Evolutionary conservation across 768 basidiomycete species (phyloP).

Genomic region (Trichaptum fuscoviolaceum): DNA sequence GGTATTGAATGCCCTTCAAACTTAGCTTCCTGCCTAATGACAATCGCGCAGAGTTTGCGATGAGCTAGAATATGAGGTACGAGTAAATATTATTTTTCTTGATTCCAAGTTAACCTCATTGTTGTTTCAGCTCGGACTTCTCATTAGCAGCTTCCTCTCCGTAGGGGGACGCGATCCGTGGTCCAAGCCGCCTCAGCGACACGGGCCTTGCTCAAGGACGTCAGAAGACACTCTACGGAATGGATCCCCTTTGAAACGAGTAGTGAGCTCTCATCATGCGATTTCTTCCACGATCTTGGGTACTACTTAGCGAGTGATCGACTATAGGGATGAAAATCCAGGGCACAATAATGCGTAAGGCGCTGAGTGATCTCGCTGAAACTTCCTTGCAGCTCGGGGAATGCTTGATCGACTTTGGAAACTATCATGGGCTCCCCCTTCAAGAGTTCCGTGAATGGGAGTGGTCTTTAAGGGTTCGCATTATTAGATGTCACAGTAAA

Average conservation of each 20-base stretch:
- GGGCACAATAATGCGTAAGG: neutral
- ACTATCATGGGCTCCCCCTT: neutral
- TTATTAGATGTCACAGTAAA: neutral
- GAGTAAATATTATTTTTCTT: neutral
- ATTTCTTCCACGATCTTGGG: too few relatives aligned
- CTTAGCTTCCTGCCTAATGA: neutral
- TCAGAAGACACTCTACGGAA: neutral
- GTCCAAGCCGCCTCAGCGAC: neutral
- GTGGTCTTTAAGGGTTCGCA: neutral
- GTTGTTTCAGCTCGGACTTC: neutral
- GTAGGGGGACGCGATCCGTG: neutral
- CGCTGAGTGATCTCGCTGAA: neutral
- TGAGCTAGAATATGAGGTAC: neutral
- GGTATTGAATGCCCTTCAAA: neutral
- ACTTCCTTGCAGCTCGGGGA: neutral
- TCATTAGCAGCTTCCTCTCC: neutral
- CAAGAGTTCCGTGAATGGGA: neutral
- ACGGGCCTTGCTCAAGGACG: neutral
- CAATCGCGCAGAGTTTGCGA: neutral
- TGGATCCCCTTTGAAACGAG: neutral
- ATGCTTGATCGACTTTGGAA: neutral
- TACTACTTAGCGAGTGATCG: neutral
- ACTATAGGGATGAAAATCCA: neutral
- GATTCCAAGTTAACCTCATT: neutral
- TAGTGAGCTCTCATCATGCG: neutral